Base-by-base conservation (phyloP, 2,329 filamentous ascomycete genomes). In the Penicillium sp. region DNA sequence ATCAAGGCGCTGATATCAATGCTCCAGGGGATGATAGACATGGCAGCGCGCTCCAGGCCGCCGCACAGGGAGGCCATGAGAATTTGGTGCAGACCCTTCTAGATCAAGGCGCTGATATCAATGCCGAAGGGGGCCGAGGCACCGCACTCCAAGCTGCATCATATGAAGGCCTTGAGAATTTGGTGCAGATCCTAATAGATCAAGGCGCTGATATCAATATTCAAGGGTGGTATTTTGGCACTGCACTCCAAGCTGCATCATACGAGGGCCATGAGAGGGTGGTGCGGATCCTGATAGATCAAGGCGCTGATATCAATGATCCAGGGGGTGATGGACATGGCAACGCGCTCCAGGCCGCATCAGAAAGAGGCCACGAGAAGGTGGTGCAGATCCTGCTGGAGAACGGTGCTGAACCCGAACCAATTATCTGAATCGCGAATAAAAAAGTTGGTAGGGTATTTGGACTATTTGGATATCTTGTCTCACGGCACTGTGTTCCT, bases 1-100 rank as follows among this genome's bases (percentile, higher is more conserved):
- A 53, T 31, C 42, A 13, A 29, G 47, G 47, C 6, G 47, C 33
- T 15, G 31, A 55, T 15, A 4, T 49, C 44, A 49, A 55, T n/a
- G 10, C 44, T 13, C n/a, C 9, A 19, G n/a, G n/a, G 10, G n/a
- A n/a, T n/a, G n/a, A n/a, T 39, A 3, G 2, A 19, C 2, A 10
- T 19, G 19, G n/a, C 8, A 38, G 1, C 17, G 35, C 35, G 17
- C 35, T 38, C 17, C 17, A 38, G 35, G 35, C 35, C 3, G 35
- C 35, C 1, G 1, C 35, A n/a, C 4, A 1, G 0, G 1, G 1
- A n/a, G 35, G 17, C 3, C 35, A n/a, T 10, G 35, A 19, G 8
- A 38, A n/a, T 3, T 2, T 38, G 0, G 7, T 38, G 2, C 35
- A 19, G 1, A 19, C 9, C 17, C 17, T 38, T 1, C 17, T 38